Evolutionary conservation across 2,329 filamentous ascomycete genomes (phyloP).

Genomic region (Beauveria australis): DNA sequence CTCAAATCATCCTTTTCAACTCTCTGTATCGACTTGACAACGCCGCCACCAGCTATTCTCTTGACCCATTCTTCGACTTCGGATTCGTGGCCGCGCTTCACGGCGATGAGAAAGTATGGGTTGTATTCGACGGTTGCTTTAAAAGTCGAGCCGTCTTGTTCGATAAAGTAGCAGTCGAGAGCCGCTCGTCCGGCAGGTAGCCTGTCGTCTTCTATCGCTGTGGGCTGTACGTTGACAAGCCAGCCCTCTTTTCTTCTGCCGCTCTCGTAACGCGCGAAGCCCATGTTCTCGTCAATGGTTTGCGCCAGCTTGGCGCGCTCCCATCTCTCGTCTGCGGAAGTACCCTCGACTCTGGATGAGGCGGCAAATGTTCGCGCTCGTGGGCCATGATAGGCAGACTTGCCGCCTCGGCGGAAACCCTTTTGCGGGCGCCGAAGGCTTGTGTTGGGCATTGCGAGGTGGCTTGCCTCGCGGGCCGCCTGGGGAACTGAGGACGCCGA

Average conservation of each 20-base stretch:
- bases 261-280: slow-evolving; percentile 84
- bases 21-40: slow-evolving; percentile 68
- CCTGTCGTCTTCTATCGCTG: slow-evolving; percentile 76
- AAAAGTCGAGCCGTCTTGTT: slow-evolving; percentile 80
- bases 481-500: background rate
- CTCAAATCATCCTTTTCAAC: slow-evolving; percentile 88
- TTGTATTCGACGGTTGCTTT: slow-evolving; percentile 96
- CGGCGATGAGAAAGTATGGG: slow-evolving; percentile 89
- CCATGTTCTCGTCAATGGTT: slow-evolving; percentile 89
- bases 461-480: slow-evolving; percentile 6
- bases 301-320: slow-evolving; percentile 78
- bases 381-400: slow-evolving; percentile 61
- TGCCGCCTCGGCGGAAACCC: slow-evolving; percentile 61
- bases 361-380: slow-evolving; percentile 69
- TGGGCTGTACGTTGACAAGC: slow-evolving; percentile 93
- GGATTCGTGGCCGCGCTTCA: slow-evolving; percentile 76
- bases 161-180: slow-evolving; percentile 95
- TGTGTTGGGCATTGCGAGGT: slow-evolving; percentile 49
- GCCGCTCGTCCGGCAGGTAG: slow-evolving; percentile 77
- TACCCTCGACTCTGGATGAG: slow-evolving; percentile 71
- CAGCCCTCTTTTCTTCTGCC: slow-evolving; percentile 77
- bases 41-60: slow-evolving; percentile 67
- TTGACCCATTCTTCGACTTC: slow-evolving; percentile 96
- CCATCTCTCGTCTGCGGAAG: slow-evolving; percentile 85
- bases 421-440: slow-evolving; percentile 52